Conservation (phyloP, 208 protist genomes). For the Trypanosoma avium region DNA sequence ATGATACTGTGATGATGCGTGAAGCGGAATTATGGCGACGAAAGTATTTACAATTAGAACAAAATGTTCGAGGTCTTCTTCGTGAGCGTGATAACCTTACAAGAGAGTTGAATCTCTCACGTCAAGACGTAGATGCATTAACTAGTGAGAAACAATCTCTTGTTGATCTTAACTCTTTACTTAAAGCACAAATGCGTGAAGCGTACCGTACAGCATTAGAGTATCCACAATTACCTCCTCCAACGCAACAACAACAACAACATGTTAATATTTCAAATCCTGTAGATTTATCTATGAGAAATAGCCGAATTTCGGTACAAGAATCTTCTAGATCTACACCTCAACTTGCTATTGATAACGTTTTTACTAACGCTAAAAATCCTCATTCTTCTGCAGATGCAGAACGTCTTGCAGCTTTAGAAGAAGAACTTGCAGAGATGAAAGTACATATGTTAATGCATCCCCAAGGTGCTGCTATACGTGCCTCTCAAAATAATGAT, state of each 20-base stretch:
- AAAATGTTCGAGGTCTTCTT: constrained; percentile 59
- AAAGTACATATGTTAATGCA: constrained; percentile 50
- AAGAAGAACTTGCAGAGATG: constrained; percentile 71
- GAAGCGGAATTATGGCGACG: constrained; percentile 80
- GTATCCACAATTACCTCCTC: constrained; percentile 5
- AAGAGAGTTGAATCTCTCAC: constrained; percentile 43
- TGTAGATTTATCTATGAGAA: not conserved
- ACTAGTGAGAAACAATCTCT: constrained; percentile 74
- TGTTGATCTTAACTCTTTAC: constrained; percentile 78
- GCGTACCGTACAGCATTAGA: constrained; percentile 59
- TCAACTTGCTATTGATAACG: constrained; percentile 10
- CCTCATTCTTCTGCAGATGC: constrained; percentile 12
- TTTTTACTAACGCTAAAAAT: not conserved
- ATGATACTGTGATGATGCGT: constrained; percentile 31
- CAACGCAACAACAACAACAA: constrained; percentile 6
- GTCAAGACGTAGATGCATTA: constrained; percentile 49
- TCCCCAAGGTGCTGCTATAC: constrained; percentile 5
- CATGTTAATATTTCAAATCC: not conserved
- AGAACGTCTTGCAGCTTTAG: constrained; percentile 36
- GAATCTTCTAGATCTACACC: not conserved
- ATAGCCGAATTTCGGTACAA: not conserved
- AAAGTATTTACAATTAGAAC: constrained; percentile 74
- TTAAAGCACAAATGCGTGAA: constrained; percentile 85
- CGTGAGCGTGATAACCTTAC: constrained; percentile 64
- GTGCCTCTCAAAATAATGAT: not conserved